Base-by-base conservation (phyloP, 2,329 filamentous ascomycete species). In the Pseudofabraea citricarpa region DNA sequence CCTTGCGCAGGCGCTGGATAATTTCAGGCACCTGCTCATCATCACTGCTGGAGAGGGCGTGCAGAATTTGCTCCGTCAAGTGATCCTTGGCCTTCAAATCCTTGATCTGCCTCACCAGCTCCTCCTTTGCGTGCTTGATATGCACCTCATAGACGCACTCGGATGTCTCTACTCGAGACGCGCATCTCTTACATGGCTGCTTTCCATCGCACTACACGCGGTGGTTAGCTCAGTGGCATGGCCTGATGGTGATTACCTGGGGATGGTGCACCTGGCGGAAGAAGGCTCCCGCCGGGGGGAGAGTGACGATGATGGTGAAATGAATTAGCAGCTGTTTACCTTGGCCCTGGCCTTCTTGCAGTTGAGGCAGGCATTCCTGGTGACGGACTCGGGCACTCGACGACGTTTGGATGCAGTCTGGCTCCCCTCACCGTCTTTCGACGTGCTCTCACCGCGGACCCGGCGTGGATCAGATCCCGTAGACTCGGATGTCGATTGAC, bases 301-400 rank as follows among this genome's bases (percentile, higher is more conserved):
- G n/a, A n/a, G n/a, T n/a, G n/a, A n/a, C n/a, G n/a, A n/a, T n/a
- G n/a, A n/a, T n/a, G n/a, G n/a, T n/a, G n/a, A n/a, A n/a, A n/a
- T n/a, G n/a, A n/a, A n/a, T n/a, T n/a, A n/a, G n/a, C n/a, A n/a
- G n/a, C n/a, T 3, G 51, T 54, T 43, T 45, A 64, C 62, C 54
- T 64, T 64, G 20, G 61, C 54, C 45, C 61, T 54, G 15, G 61
- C 60, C 38, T 62, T 62, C 43, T 62, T 64, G 46, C 61, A 64
- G 22, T 56, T 60, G 12, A 55, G 44, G 43, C 61, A 64, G n/a
- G 61, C 61, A 54, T 63, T 64, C 13, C 54, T 53, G 38, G 61
- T 63, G 1, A 63, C 56, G 6, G 52, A 57, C 16, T 58, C 58
- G n/a, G 60, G 59, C 8, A 58, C 58, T 44, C 58, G 50, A 45